These are phyloP conservation scores for Cucumis melo DNA, from an alignment of 306 rosid species.

Conservation along the genomic window DNA sequence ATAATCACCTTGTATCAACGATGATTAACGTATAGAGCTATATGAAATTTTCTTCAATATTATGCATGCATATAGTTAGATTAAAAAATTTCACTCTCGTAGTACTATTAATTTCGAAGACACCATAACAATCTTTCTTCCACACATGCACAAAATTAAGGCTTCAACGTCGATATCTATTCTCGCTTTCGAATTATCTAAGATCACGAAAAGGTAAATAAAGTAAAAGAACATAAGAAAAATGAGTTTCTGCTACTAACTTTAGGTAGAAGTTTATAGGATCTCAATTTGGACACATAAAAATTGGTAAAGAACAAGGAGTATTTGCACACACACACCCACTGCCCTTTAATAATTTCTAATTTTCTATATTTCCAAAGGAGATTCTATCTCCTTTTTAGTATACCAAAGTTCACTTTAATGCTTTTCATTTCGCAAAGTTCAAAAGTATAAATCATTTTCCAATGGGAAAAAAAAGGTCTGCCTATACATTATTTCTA, in stretches of 20 bases:
- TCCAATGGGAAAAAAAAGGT: not conserved
- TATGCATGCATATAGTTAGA: not conserved
- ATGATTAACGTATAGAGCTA: too few relatives aligned
- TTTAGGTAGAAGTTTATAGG: not conserved
- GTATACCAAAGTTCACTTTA: not conserved
- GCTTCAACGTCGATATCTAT: too few relatives aligned
- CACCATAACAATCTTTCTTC: too few relatives aligned
- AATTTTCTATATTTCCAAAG: not conserved
- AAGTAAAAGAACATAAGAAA: not conserved
- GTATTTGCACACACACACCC: not conserved
- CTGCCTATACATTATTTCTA: not conserved
- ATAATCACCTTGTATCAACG: too few relatives aligned
- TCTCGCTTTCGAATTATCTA: too few relatives aligned
- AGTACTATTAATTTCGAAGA: too few relatives aligned
- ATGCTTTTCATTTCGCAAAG: not conserved
- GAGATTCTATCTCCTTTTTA: not conserved
- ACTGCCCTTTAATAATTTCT: not conserved
- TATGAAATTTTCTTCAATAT: not conserved
- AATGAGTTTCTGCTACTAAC: not conserved
- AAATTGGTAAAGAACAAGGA: not conserved
- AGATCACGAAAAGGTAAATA: too few relatives aligned
- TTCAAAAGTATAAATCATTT: conserved; percentile 1
- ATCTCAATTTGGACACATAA: not conserved
- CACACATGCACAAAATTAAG: too few relatives aligned
- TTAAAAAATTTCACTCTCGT: too few relatives aligned